Evolutionary conservation across 805 yeast species (phyloP).

Genomic region (Pichia membranifaciens): DNA sequence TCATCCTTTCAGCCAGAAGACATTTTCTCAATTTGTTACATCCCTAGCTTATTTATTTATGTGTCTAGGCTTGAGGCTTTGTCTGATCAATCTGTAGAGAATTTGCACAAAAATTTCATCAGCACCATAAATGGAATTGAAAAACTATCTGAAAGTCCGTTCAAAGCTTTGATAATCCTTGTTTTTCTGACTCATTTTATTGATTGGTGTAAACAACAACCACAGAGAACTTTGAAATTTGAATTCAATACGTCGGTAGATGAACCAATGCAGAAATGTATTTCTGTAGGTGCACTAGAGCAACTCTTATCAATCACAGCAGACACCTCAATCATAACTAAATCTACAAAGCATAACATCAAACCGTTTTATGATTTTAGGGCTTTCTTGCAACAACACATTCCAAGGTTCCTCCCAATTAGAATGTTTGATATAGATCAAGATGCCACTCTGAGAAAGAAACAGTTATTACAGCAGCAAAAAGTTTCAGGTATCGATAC

Average conservation of each 20-base stretch:
- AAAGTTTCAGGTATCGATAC: constrained; percentile 25
- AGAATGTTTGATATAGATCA: constrained; percentile 48
- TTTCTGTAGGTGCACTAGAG: constrained; percentile 66
- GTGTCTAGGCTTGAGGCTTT: constrained; percentile 35
- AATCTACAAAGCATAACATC: constrained; percentile 11
- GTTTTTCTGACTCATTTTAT: constrained; percentile 54
- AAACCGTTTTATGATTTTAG: constrained; percentile 55
- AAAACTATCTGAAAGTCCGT: constrained; percentile 40
- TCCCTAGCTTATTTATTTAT: constrained; percentile 53
- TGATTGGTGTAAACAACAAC: constrained; percentile 57
- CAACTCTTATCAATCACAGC: constrained; percentile 57
- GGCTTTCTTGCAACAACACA: constrained; percentile 56
- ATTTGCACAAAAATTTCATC: constrained; percentile 33
- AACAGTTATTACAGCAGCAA: constrained; percentile 24
- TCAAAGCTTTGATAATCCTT: constrained; percentile 42
- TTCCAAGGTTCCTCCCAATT: constrained; percentile 51
- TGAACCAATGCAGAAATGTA: constrained; percentile 51
- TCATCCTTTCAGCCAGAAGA: constrained; percentile 53
- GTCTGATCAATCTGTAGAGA: constrained; percentile 34
- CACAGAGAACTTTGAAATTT: constrained; percentile 37
- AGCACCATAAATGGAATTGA: constrained; percentile 35
- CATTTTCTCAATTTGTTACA: constrained; percentile 52
- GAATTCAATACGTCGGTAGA: constrained; percentile 46
- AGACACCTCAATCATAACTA: constrained; percentile 37
- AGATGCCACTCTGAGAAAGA: constrained; percentile 33